Evolutionary conservation across 2,329 filamentous ascomycete species (phyloP).

Genomic region (Geosmithia morbida): DNA sequence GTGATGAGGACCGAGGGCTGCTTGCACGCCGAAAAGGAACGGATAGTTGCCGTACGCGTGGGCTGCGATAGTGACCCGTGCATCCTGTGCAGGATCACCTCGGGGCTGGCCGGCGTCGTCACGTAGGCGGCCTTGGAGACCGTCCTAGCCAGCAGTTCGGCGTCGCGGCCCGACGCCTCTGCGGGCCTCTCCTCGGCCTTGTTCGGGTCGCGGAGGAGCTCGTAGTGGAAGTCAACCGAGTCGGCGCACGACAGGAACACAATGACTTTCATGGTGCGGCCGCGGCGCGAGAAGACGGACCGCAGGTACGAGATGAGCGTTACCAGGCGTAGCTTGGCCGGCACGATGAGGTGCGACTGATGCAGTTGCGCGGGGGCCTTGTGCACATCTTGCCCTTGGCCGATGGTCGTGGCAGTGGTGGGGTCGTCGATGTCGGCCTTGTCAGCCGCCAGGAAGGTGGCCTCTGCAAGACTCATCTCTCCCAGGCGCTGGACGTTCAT

Average conservation of each 20-base stretch:
- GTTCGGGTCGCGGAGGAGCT: conserved; percentile 47
- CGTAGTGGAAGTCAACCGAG: conserved; percentile 92
- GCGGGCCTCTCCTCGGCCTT: conserved; percentile 8
- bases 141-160: conserved; percentile 35
- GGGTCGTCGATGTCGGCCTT: conserved; percentile 30
- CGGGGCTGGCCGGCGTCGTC: conserved; percentile 58
- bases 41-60: conserved; percentile 73
- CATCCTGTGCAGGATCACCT: conserved; percentile 67
- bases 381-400: conserved; percentile 35
- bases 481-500: conserved; percentile 90
- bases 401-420: conserved; percentile 17
- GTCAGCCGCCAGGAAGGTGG: conserved; percentile 66
- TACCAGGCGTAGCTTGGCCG: conserved; percentile 81
- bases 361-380: conserved; percentile 80
- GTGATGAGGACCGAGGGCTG: conserved; percentile 76
- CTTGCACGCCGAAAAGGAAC: conserved; percentile 59
- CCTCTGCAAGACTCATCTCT: conserved; percentile 89
- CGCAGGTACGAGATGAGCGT: conserved; percentile 75
- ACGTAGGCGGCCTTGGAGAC: conserved; percentile 58
- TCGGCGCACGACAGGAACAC: conserved; percentile 96
- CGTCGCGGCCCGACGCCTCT: conserved; percentile 12
- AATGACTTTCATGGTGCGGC: conserved; percentile 91
- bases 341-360: conserved; percentile 77
- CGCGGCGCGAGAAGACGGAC: conserved; percentile 74
- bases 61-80: conserved; percentile 86